Percentiles rank a stretch among this genome's conserved stretches.
Evolutionary conservation across 1,139 yeast genomes (phyloP).

Genomic region (Taiozyma sp.): DNA sequence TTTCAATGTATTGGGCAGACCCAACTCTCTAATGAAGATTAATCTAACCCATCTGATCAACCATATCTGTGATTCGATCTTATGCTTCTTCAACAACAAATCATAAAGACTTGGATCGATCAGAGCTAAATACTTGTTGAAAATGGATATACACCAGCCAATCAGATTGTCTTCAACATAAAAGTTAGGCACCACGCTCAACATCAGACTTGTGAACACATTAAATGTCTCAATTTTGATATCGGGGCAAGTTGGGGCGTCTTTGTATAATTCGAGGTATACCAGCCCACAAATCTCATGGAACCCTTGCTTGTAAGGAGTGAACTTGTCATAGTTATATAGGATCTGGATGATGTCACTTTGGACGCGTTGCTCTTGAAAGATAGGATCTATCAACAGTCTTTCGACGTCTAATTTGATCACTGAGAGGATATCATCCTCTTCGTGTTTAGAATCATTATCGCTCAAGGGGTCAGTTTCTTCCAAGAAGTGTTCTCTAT

Average conservation of each 20-base stretch:
- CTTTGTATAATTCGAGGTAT: constrained; percentile 42
- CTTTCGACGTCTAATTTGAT: constrained; percentile 62
- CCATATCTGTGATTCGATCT: constrained; percentile 61
- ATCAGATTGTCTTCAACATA: constrained; percentile 28
- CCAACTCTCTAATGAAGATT: constrained; percentile 53
- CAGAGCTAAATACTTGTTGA: constrained; percentile 45
- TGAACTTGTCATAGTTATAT: constrained; percentile 39
- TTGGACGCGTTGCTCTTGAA: constrained; percentile 33
- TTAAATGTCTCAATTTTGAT: constrained; percentile 24
- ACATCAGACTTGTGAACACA: constrained; percentile 29
- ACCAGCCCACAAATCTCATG: constrained; percentile 64
- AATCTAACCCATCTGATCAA: constrained; percentile 58
- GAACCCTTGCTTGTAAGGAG: constrained; percentile 65
- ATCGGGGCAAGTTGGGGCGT: constrained; percentile 23
- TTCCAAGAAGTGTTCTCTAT: neutral
- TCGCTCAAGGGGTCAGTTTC: constrained; percentile 7
- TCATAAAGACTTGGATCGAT: constrained; percentile 32
- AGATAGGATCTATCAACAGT: constrained; percentile 51
- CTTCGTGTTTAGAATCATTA: neutral
- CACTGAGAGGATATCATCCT: constrained; percentile 30
- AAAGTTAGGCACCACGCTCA: constrained; percentile 29
- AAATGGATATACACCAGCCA: constrained; percentile 27
- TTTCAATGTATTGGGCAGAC: constrained; percentile 38
- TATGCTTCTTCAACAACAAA: constrained; percentile 44
- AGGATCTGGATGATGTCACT: constrained; percentile 44